Percentiles rank a stretch among this genome's conserved stretches.
Evolutionary conservation across 768 basidiomycete species (phyloP).

Genomic region (Suillus brevipes): DNA sequence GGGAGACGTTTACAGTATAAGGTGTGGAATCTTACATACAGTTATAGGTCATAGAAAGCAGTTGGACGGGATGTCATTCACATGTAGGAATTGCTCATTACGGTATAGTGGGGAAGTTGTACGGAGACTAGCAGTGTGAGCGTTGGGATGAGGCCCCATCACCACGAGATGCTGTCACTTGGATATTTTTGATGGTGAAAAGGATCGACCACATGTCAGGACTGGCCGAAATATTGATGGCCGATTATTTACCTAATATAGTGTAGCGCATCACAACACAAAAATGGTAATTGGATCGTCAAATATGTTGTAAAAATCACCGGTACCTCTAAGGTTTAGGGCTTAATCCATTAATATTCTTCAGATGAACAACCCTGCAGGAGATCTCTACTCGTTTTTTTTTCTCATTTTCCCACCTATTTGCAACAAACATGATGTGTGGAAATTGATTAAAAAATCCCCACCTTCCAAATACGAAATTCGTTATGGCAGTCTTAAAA

Average conservation of each 20-base stretch:
- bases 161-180: slow-evolving; percentile 27
- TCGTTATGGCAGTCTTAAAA: slow-evolving; percentile 40
- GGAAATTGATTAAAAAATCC: slow-evolving; percentile 43
- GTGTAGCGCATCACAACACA: slow-evolving; percentile 23
- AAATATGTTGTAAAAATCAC: slow-evolving; percentile 9
- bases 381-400: slow-evolving; percentile 4
- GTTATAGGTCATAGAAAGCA: slow-evolving; percentile 28
- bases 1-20: slow-evolving; percentile 29
- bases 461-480: slow-evolving; percentile 44
- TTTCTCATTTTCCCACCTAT: slow-evolving; percentile 20
- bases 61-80: slow-evolving; percentile 31
- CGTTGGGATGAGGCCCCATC: slow-evolving; percentile 1
- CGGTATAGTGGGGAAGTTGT: slow-evolving; percentile 30
- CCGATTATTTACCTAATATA: slow-evolving; percentile 27
- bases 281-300: slow-evolving; percentile 28
- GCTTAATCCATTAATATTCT: slow-evolving; percentile 3
- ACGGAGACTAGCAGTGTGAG: slow-evolving; percentile 20
- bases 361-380: slow-evolving; percentile 1
- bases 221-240: slow-evolving; percentile 23
- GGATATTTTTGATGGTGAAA: slow-evolving; percentile 22
- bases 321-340: slow-evolving; percentile 12
- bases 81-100: slow-evolving; percentile 36
- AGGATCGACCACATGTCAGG: slow-evolving; percentile 24
- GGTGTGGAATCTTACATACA: slow-evolving; percentile 36
- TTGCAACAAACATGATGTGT: slow-evolving; percentile 28